phyloP scores from a whole-genome alignment of 257 asterid species.

The Rubia yunnanensis region DNA sequence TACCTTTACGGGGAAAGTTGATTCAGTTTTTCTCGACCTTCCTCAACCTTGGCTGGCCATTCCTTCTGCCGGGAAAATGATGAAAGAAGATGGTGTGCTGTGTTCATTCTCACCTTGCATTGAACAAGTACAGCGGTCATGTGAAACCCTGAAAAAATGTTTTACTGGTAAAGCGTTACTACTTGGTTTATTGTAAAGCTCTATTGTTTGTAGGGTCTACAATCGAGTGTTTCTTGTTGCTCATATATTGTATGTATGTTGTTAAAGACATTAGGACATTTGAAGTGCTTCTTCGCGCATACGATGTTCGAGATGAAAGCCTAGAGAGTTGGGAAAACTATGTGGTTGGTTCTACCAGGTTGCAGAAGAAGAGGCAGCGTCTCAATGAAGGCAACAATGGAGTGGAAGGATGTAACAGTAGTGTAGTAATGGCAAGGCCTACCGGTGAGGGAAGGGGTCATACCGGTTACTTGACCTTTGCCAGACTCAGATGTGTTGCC shows the following conservation, averaged over 20 bases:
- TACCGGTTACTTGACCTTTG: slow-evolving; percentile 91
- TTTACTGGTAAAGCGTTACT: slow-evolving; percentile 49
- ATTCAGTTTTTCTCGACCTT: slow-evolving; percentile 83
- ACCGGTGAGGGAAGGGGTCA: slow-evolving; percentile 84
- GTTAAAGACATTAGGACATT: slow-evolving; percentile 72
- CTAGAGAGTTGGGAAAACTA: slow-evolving; percentile 47
- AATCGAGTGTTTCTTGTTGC: background rate
- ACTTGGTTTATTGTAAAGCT: background rate
- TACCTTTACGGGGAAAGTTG: slow-evolving; percentile 55
- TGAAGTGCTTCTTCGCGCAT: slow-evolving; percentile 73
- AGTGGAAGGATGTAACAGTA: slow-evolving; percentile 34
- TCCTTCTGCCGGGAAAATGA: slow-evolving; percentile 85
- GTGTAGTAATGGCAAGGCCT: slow-evolving; percentile 46
- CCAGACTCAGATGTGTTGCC: slow-evolving; percentile 49
- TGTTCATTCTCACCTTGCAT: slow-evolving; percentile 98
- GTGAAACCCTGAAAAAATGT: slow-evolving; percentile 51
- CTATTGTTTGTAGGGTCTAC: background rate
- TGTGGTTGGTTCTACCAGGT: slow-evolving; percentile 32
- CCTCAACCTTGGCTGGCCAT: slow-evolving; percentile 98
- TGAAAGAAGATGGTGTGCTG: slow-evolving; percentile 82
- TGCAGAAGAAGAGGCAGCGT: slow-evolving; percentile 66
- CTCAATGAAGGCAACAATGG: slow-evolving; percentile 29
- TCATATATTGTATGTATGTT: slow-evolving; percentile 13
- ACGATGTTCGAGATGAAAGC: slow-evolving; percentile 67
- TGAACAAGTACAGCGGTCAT: slow-evolving; percentile 90